Percentiles rank a stretch among this genome's conserved stretches.
phyloP scores from a whole-genome alignment of 2,329 filamentous ascomycete genomes.

The Colletotrichum liriopes region DNA sequence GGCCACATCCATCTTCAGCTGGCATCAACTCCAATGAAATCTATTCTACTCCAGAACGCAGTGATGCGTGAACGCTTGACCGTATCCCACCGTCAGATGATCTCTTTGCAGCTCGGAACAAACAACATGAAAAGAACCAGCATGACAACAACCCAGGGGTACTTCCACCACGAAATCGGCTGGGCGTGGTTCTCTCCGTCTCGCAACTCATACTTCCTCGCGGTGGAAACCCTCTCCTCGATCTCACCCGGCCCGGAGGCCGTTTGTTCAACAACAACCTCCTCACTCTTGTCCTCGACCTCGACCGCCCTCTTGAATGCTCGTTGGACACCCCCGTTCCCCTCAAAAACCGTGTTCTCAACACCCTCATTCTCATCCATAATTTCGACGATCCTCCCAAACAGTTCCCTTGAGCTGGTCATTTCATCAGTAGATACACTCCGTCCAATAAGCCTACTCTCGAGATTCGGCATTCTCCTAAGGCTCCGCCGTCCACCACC shows the following conservation, averaged over 20 bases:
- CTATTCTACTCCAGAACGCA: not conserved
- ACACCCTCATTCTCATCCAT: not conserved
- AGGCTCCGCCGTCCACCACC: not conserved
- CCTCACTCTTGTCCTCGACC: not conserved
- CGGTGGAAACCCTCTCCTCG: too few species aligned
- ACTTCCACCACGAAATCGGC: not conserved
- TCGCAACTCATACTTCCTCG: not conserved
- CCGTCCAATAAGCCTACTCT: not conserved
- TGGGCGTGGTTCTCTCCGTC: not conserved
- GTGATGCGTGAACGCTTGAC: too few species aligned
- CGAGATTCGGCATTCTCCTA: not conserved
- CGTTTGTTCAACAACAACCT: too few species aligned
- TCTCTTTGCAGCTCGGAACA: not conserved
- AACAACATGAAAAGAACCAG: constrained; percentile 1
- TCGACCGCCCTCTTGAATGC: not conserved
- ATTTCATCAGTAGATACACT: too few species aligned
- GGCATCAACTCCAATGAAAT: not conserved
- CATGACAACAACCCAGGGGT: constrained; percentile 1
- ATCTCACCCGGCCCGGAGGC: not conserved
- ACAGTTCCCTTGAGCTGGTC: not conserved
- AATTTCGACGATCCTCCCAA: not conserved
- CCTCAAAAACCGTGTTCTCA: not conserved
- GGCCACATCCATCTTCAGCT: not conserved
- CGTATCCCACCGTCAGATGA: not conserved
- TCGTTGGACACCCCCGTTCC: not conserved